phyloP scores from a whole-genome alignment of 495 filamentous ascomycete genomes.

The Daldinia caldariorum region DNA sequence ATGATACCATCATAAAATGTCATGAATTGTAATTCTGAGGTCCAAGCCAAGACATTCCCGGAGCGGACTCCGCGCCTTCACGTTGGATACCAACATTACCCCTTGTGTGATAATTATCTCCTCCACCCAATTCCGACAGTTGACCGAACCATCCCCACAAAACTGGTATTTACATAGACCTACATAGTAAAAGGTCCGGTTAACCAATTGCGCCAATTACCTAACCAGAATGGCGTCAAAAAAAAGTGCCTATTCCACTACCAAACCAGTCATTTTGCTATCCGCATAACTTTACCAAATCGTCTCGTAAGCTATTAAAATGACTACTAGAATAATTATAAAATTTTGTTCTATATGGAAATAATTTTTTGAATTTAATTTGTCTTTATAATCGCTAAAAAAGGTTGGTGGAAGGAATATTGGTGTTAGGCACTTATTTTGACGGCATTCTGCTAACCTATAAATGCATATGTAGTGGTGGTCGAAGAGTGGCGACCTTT shows the following conservation, averaged over 20 bases:
- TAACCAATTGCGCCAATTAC: neutral
- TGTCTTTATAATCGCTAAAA: no score
- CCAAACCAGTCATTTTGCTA: no score
- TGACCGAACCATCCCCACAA: neutral
- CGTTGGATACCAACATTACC: neutral
- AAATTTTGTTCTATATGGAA: no score
- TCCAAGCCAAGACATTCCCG: neutral
- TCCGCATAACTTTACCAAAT: no score
- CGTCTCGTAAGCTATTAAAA: no score
- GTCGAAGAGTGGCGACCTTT: neutral
- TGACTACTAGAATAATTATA: no score
- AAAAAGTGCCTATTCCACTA: no score
- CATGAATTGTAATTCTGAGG: neutral
- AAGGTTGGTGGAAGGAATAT: no score
- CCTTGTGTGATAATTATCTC: neutral
- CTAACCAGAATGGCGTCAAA: no score
- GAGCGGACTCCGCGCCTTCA: neutral
- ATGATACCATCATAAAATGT: slow-evolving; percentile 1
- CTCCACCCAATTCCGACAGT: neutral
- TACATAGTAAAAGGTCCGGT: neutral
- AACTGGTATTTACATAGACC: neutral
- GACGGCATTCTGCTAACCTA: no score
- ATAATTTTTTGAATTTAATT: no score
- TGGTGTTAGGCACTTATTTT: no score
- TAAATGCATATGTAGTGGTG: neutral